Percentiles rank a stretch among this genome's conserved stretches.
These are phyloP conservation scores for Arctium minus DNA, from an alignment of 129 eudicot species.

Conservation along the genomic window DNA sequence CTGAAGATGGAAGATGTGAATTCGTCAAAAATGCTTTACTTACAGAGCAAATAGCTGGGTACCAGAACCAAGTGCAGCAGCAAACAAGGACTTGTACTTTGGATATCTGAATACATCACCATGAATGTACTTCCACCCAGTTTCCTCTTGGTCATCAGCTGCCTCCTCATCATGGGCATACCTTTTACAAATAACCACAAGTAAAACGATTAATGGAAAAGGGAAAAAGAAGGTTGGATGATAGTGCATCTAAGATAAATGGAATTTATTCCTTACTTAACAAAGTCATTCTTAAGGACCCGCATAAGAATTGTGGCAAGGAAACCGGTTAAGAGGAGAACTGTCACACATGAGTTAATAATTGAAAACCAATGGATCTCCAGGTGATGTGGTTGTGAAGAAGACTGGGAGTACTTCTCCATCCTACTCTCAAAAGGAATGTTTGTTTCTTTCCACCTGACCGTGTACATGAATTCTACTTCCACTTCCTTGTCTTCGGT, in stretches of 20 bases:
- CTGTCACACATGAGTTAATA: slow-evolving; percentile 61
- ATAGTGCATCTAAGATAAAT: no score
- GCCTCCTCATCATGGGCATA: slow-evolving; percentile 65
- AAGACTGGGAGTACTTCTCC: slow-evolving; percentile 59
- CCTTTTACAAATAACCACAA: slow-evolving; percentile 22
- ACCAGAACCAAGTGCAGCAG: slow-evolving; percentile 63
- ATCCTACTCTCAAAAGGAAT: slow-evolving; percentile 53
- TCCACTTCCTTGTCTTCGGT: slow-evolving; percentile 57
- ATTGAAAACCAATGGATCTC: slow-evolving; percentile 72
- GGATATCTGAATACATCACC: slow-evolving; percentile 63
- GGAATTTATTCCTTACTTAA: slow-evolving; percentile 38
- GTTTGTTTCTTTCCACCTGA: slow-evolving; percentile 53
- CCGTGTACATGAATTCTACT: slow-evolving; percentile 52
- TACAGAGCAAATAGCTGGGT: slow-evolving; percentile 61
- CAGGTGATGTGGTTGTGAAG: slow-evolving; percentile 56
- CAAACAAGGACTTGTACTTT: slow-evolving; percentile 53
- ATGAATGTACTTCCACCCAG: slow-evolving; percentile 68
- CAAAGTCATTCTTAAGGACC: slow-evolving; percentile 56
- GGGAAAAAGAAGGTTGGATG: background rate
- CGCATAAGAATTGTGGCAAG: slow-evolving; percentile 67
- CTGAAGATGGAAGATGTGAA: background rate
- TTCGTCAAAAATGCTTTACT: slow-evolving; percentile 11
- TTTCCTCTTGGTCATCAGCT: slow-evolving; percentile 63
- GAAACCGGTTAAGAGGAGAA: slow-evolving; percentile 58
- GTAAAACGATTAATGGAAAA: background rate